Evolutionary conservation across 2,329 filamentous ascomycete species (phyloP).

Genomic region (Colletotrichum sp.): DNA sequence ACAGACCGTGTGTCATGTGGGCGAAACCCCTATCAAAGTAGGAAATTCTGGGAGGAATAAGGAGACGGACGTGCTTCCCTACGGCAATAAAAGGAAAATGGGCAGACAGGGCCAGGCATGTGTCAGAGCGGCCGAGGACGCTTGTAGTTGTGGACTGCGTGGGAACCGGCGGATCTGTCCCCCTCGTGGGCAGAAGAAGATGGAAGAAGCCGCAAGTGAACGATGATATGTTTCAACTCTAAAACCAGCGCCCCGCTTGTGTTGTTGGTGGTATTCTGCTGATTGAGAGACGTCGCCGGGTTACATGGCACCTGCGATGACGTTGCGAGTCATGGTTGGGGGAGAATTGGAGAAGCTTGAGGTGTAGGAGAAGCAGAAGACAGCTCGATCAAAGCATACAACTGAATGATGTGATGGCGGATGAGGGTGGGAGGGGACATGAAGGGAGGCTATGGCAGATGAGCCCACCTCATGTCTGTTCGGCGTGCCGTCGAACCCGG

Average conservation of each 20-base stretch:
- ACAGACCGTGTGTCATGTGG: constrained; percentile 1
- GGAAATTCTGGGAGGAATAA: neutral
- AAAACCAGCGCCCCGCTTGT: constrained; percentile 15
- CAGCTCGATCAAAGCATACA: neutral
- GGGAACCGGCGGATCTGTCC: neutral
- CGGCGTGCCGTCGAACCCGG: neutral
- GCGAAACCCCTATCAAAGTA: constrained; percentile 1
- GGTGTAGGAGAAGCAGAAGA: neutral
- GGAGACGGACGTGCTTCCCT: neutral
- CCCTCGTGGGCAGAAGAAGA: neutral
- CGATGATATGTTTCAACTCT: constrained; percentile 17
- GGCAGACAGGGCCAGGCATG: neutral
- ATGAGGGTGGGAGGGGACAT: neutral
- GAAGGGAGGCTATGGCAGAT: neutral
- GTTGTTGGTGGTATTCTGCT: neutral
- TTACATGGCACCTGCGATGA: neutral
- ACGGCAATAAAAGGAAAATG: neutral
- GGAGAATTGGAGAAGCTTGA: neutral
- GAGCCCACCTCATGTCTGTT: neutral
- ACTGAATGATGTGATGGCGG: neutral
- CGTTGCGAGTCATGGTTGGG: constrained; percentile 2
- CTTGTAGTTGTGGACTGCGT: neutral
- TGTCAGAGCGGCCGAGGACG: constrained; percentile 10
- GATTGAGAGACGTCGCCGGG: neutral
- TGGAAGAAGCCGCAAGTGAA: neutral